A percentile compares a stretch with the other conserved stretches of the same genome.
Conservation (phyloP, 1,284 basidiomycete species). For the Rhizoctonia solani region DNA sequence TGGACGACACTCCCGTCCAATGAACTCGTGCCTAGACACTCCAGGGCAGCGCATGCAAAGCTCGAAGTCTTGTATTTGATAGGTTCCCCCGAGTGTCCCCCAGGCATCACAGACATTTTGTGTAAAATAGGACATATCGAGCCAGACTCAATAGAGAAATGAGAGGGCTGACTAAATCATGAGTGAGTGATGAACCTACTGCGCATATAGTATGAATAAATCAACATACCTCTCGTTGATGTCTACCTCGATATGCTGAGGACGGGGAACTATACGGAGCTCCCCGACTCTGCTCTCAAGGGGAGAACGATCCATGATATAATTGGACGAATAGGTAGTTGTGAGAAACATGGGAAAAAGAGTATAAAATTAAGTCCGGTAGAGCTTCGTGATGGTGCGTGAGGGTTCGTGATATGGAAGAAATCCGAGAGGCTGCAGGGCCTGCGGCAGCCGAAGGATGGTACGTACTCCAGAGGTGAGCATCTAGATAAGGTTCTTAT, state of each 20-base stretch:
- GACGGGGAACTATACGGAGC: constrained; percentile 13
- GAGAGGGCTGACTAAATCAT: constrained; percentile 13
- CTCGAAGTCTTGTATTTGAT: constrained; percentile 28
- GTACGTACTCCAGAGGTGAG: not conserved
- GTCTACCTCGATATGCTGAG: constrained; percentile 22
- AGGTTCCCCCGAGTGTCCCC: constrained; percentile 25
- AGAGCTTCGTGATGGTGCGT: constrained; percentile 9
- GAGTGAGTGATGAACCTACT: not conserved
- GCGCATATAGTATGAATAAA: not conserved
- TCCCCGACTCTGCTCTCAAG: constrained; percentile 33
- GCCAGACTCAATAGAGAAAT: constrained; percentile 28
- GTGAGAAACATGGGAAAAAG: not conserved
- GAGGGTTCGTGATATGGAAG: not conserved
- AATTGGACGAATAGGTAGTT: not conserved
- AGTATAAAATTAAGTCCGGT: not conserved
- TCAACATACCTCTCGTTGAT: constrained; percentile 11
- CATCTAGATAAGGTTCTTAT: not conserved
- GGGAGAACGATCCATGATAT: constrained; percentile 20
- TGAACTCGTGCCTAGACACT: constrained; percentile 17
- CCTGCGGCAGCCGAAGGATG: constrained; percentile 37
- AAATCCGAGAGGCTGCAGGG: constrained; percentile 1
- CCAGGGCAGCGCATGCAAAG: constrained; percentile 23
- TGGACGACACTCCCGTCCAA: constrained; percentile 21
- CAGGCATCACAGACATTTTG: constrained; percentile 14
- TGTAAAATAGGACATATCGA: constrained; percentile 23